Conservation (phyloP, 2,329 filamentous ascomycete species). For the Ascochyta pisi region DNA sequence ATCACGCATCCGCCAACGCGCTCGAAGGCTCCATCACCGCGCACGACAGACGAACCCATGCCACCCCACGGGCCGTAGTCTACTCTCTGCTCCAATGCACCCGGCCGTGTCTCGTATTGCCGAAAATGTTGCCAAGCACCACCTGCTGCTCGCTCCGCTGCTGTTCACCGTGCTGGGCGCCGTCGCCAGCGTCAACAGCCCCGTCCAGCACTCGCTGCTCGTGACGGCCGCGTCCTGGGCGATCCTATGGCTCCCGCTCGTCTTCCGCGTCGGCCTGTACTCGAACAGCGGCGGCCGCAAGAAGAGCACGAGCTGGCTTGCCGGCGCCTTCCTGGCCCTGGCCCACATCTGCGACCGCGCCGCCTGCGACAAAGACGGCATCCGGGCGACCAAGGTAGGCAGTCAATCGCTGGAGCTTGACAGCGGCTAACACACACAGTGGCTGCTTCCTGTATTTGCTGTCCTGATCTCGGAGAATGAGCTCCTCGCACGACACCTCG, state of each 20-base stretch:
- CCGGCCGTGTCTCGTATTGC: conserved; percentile 38
- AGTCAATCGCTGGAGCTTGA: not conserved
- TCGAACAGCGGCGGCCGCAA: conserved; percentile 32
- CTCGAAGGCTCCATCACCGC: conserved; percentile 1
- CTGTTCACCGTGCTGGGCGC: conserved; percentile 46
- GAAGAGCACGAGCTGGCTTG: conserved; percentile 47
- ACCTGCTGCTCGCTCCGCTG: conserved; percentile 41
- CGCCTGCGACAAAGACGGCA: conserved; percentile 52
- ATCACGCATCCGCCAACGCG: not conserved
- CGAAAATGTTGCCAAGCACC: conserved; percentile 43
- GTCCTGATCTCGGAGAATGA: conserved; percentile 41
- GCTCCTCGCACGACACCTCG: conserved; percentile 30
- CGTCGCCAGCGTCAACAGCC: conserved; percentile 44
- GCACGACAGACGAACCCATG: conserved; percentile 35
- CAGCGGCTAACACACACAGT: conserved; percentile 28
- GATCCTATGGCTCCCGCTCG: conserved; percentile 46
- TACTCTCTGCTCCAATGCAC: conserved; percentile 46
- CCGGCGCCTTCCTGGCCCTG: conserved; percentile 52
- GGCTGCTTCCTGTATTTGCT: conserved; percentile 44
- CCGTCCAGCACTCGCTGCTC: conserved; percentile 52
- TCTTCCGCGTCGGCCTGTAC: conserved; percentile 43
- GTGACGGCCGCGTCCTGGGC: conserved; percentile 54
- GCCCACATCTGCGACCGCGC: conserved; percentile 53
- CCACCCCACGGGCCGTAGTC: conserved; percentile 43
- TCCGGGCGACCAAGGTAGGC: conserved; percentile 56